A percentile compares a stretch with the other conserved stretches of the same genome.
phyloP scores from a whole-genome alignment of 805 yeast genomes.

The Ogataea pignaliae region DNA sequence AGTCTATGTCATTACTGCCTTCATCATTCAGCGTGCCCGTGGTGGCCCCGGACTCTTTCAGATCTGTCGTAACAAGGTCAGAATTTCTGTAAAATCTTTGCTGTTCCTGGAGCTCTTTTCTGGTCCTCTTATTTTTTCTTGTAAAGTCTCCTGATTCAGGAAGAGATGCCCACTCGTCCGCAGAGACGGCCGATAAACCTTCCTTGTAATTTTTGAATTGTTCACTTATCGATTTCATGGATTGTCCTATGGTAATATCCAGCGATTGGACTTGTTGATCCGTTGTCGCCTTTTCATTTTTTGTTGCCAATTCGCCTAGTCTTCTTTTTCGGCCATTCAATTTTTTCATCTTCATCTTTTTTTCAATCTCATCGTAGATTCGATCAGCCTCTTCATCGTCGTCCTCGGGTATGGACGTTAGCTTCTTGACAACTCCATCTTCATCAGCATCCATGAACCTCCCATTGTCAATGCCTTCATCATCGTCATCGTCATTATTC shows the following conservation, averaged over 20 bases:
- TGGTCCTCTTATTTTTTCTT: slow-evolving; percentile 64
- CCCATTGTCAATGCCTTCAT: slow-evolving; percentile 19
- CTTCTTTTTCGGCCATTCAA: slow-evolving; percentile 14
- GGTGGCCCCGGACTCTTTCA: slow-evolving; percentile 31
- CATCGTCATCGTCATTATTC: slow-evolving; percentile 31
- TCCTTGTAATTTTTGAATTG: slow-evolving; percentile 69
- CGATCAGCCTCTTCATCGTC: slow-evolving; percentile 77
- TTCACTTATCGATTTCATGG: slow-evolving; percentile 35
- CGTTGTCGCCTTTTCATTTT: slow-evolving; percentile 3
- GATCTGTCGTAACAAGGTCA: slow-evolving; percentile 49
- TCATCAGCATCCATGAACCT: slow-evolving; percentile 26
- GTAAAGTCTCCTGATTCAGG: slow-evolving; percentile 93
- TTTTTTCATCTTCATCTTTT: slow-evolving; percentile 34
- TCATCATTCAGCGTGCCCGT: slow-evolving; percentile 21
- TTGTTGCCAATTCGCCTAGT: slow-evolving; percentile 12
- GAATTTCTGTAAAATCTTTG: slow-evolving; percentile 81
- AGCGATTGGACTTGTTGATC: slow-evolving; percentile 11
- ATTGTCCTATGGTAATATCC: slow-evolving; percentile 19
- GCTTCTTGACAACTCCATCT: slow-evolving; percentile 17
- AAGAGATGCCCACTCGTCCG: slow-evolving; percentile 71
- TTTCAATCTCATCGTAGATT: slow-evolving; percentile 65
- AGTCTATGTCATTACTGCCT: slow-evolving; percentile 33
- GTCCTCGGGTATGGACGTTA: slow-evolving; percentile 31
- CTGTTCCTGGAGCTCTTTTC: slow-evolving; percentile 56
- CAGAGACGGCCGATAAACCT: slow-evolving; percentile 51